Percentiles rank a stretch among this genome's conserved stretches.
phyloP scores from a whole-genome alignment of 495 filamentous ascomycete species.

The Neurospora sp. region DNA sequence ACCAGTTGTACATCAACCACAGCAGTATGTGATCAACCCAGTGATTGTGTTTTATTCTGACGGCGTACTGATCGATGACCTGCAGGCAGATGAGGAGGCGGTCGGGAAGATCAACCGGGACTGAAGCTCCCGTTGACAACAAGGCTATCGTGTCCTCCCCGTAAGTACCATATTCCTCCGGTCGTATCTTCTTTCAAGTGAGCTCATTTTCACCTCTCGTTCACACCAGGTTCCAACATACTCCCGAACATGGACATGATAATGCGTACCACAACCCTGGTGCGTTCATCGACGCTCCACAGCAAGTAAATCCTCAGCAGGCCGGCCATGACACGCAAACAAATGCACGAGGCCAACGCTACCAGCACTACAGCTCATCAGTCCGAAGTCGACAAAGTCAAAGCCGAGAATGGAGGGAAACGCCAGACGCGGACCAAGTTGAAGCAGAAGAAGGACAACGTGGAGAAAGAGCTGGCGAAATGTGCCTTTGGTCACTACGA shows the following conservation, averaged over 20 bases:
- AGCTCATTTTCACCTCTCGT: background rate
- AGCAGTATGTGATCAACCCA: background rate
- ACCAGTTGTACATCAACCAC: background rate
- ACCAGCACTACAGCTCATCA: too few relatives aligned
- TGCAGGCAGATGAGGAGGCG: background rate
- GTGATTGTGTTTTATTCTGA: background rate
- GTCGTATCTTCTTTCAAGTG: background rate
- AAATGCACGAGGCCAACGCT: background rate
- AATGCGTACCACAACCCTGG: conserved; percentile 12
- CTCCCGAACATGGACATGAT: background rate
- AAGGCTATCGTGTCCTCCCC: background rate
- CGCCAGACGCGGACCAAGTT: too few relatives aligned
- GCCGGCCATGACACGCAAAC: conserved; percentile 8
- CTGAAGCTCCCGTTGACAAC: background rate
- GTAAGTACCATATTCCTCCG: background rate
- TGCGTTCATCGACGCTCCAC: conserved; percentile 7
- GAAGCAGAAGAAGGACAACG: too few relatives aligned
- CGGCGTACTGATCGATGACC: background rate
- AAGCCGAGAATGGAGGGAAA: too few relatives aligned
- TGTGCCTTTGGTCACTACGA: conserved; percentile 8
- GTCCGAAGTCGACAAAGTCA: too few relatives aligned
- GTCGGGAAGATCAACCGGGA: background rate
- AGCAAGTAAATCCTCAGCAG: conserved; percentile 14
- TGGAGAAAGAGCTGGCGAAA: too few relatives aligned
- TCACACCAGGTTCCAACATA: background rate